phyloP scores from a whole-genome alignment of 2,329 filamentous ascomycete species.

The Alternaria gaisen region DNA sequence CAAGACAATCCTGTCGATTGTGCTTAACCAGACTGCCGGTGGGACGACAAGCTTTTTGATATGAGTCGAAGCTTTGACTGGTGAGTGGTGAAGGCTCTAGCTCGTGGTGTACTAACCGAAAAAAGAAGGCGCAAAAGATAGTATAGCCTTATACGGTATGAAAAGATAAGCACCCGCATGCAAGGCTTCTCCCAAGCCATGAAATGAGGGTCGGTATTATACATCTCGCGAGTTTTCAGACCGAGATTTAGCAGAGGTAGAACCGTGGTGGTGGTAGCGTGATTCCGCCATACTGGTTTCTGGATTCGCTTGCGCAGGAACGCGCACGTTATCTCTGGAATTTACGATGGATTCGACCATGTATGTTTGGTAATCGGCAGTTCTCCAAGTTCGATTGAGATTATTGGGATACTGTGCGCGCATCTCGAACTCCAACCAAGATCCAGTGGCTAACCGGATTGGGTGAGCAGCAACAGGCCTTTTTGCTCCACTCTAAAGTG shows the following conservation, averaged over 20 bases:
- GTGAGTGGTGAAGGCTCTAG: constrained; percentile 1
- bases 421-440: background rate
- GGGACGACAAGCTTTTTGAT: constrained; percentile 10
- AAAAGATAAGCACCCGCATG: constrained; percentile 3
- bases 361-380: background rate
- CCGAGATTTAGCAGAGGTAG: background rate
- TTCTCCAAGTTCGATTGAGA: background rate
- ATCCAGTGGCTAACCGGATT: constrained; percentile 1
- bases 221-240: background rate
- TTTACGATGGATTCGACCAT: background rate
- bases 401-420: background rate
- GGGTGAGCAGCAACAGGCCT: background rate
- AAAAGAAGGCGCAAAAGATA: constrained; percentile 8
- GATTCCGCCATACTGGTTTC: constrained; percentile 3
- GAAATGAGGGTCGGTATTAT: background rate
- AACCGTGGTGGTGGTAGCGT: background rate
- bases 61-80: constrained; percentile 4
- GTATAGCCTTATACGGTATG: background rate
- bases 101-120: constrained; percentile 6
- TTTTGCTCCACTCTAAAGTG: background rate
- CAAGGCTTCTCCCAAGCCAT: background rate
- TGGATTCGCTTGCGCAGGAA: constrained; percentile 4
- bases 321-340: background rate
- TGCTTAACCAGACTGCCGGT: background rate
- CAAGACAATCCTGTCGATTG: background rate